These are phyloP conservation scores for Claviceps sp. DNA, from an alignment of 2,329 filamentous ascomycete genomes.

Conservation along the genomic window DNA sequence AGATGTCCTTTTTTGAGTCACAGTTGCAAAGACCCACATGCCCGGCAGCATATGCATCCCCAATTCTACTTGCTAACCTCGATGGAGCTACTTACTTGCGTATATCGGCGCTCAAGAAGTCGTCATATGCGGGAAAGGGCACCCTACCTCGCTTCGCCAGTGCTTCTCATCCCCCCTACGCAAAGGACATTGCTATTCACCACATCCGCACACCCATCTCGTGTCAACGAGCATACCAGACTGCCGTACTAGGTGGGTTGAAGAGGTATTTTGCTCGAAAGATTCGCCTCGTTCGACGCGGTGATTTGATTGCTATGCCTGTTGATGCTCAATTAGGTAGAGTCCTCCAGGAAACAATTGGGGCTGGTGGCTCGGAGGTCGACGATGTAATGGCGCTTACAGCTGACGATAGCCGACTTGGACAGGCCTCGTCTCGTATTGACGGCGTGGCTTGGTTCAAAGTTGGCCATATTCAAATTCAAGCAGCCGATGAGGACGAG, in stretches of 20 bases:
- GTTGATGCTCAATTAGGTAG: slow-evolving; percentile 77
- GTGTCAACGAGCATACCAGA: slow-evolving; percentile 72
- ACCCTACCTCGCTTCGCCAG: slow-evolving; percentile 43
- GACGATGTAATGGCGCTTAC: slow-evolving; percentile 55
- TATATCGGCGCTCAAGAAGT: slow-evolving; percentile 54
- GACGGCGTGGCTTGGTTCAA: slow-evolving; percentile 83
- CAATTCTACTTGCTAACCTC: slow-evolving; percentile 75
- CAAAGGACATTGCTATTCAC: slow-evolving; percentile 68
- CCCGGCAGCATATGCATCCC: slow-evolving; percentile 63
- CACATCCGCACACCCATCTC: slow-evolving; percentile 84
- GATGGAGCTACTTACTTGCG: slow-evolving; percentile 66
- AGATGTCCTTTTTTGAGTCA: slow-evolving; percentile 51
- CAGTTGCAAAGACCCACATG: slow-evolving; percentile 48
- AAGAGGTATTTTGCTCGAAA: slow-evolving; percentile 81
- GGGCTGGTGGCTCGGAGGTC: slow-evolving; percentile 48
- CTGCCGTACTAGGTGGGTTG: slow-evolving; percentile 70
- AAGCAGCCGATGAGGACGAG: slow-evolving; percentile 39
- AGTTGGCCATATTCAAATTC: slow-evolving; percentile 57
- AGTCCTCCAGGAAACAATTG: slow-evolving; percentile 60
- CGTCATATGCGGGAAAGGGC: slow-evolving; percentile 33
- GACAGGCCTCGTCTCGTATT: slow-evolving; percentile 19
- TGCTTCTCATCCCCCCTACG: slow-evolving; percentile 43
- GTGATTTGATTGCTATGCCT: slow-evolving; percentile 78
- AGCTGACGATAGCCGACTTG: slow-evolving; percentile 20
- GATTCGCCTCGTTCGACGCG: slow-evolving; percentile 68